Conservation (phyloP, 2,329 filamentous ascomycete species). For the Periconia sp. region DNA sequence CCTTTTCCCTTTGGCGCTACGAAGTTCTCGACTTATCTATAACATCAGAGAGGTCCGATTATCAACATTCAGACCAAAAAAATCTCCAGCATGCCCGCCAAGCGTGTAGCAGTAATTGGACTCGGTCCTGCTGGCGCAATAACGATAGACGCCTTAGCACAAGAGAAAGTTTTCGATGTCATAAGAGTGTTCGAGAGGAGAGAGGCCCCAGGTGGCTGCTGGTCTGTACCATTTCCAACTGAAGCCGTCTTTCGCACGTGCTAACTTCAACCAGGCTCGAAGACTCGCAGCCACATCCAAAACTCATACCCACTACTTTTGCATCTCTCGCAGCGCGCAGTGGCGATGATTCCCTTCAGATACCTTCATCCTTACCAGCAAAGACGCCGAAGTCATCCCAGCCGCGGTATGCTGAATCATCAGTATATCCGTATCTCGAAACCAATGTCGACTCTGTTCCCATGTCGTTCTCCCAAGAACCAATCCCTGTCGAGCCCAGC, state of each 20-base stretch:
- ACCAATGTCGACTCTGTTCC: conserved; percentile 66
- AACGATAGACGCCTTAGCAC: conserved; percentile 63
- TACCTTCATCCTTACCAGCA: conserved; percentile 26
- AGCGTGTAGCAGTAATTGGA: conserved; percentile 64
- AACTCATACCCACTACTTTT: conserved; percentile 26
- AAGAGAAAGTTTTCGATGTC: conserved; percentile 64
- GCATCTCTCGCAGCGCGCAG: conserved; percentile 23
- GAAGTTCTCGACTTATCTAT: too few species aligned
- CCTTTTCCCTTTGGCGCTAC: too few species aligned
- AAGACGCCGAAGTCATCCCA: conserved; percentile 19
- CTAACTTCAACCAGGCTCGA: conserved; percentile 23
- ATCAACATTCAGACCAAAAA: neutral
- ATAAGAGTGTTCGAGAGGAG: conserved; percentile 69
- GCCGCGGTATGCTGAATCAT: conserved; percentile 32
- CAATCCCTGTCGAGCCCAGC: conserved; percentile 55
- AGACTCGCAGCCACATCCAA: conserved; percentile 24
- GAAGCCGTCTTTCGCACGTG: conserved; percentile 1
- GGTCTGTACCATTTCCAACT: conserved; percentile 55
- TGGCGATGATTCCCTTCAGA: conserved; percentile 22
- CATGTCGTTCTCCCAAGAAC: conserved; percentile 67
- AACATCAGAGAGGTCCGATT: too few species aligned
- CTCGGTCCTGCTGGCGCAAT: conserved; percentile 67
- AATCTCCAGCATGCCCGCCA: too few species aligned
- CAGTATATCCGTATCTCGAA: conserved; percentile 66
- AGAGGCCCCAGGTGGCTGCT: conserved; percentile 65